Evolutionary conservation across 169 alveolate species (phyloP).

Genomic region (Cryptosporidium tyzzeri): DNA sequence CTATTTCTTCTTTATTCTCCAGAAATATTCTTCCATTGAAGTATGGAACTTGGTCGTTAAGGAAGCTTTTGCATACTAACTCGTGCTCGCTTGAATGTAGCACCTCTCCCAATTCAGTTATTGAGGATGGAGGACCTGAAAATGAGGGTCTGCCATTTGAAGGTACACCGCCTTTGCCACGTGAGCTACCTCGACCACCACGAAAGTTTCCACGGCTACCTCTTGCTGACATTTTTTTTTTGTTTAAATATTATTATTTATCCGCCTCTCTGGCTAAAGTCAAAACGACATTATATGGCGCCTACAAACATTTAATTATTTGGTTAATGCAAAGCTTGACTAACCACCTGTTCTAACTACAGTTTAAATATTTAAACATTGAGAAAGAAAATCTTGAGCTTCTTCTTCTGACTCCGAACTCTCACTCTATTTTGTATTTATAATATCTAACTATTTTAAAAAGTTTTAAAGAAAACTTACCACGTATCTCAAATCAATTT

Average conservation of each 20-base stretch:
- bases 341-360: neutral
- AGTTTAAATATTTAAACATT: slow-evolving; percentile 38
- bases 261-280: slow-evolving; percentile 23
- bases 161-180: slow-evolving; percentile 47
- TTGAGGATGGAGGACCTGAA: slow-evolving; percentile 84
- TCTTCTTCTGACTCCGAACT: slow-evolving; percentile 67
- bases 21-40: slow-evolving; percentile 94
- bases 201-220: slow-evolving; percentile 68
- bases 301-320: neutral
- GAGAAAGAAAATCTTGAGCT: slow-evolving; percentile 2
- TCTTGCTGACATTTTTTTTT: slow-evolving; percentile 51
- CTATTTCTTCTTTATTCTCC: slow-evolving; percentile 94
- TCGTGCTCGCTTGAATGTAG: slow-evolving; percentile 92
- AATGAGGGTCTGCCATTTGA: slow-evolving; percentile 78
- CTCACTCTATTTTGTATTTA: slow-evolving; percentile 27
- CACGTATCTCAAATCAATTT: slow-evolving; percentile 59
- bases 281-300: slow-evolving; percentile 67
- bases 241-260: neutral
- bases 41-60: slow-evolving; percentile 92
- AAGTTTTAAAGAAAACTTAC: slow-evolving; percentile 36
- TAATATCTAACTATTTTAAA: neutral
- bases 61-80: slow-evolving; percentile 88
- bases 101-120: slow-evolving; percentile 88
- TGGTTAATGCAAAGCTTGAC: neutral
- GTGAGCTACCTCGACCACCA: slow-evolving; percentile 52